Evolutionary conservation across 208 protist species (phyloP).

Genomic region (Vickermania ingenoplastis): DNA sequence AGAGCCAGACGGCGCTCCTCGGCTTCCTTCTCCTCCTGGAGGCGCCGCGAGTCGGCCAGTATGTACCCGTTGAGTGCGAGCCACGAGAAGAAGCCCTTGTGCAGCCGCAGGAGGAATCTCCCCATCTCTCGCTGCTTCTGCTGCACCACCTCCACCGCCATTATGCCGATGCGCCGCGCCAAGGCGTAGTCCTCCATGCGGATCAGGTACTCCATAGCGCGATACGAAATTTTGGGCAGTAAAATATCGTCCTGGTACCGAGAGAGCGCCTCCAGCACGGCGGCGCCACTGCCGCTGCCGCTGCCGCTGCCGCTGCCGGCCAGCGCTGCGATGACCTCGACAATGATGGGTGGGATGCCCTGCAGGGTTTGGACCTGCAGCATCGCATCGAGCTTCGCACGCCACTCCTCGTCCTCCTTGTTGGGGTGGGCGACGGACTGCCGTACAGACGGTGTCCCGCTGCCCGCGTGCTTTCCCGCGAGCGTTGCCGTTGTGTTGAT

Average conservation of each 20-base stretch:
- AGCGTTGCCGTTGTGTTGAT: background rate
- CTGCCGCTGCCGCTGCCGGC: background rate
- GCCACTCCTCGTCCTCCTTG: background rate
- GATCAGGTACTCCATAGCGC: slow-evolving; percentile 38
- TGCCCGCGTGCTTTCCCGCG: background rate
- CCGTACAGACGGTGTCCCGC: background rate
- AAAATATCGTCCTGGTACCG: slow-evolving; percentile 29
- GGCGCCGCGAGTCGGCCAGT: slow-evolving; percentile 1
- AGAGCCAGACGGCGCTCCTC: background rate
- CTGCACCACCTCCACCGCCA: slow-evolving; percentile 10
- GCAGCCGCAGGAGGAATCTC: slow-evolving; percentile 2
- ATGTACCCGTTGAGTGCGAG: slow-evolving; percentile 16
- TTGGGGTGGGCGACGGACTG: background rate
- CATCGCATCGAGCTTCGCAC: background rate
- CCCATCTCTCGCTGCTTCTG: slow-evolving; percentile 7
- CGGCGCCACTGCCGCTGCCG: background rate
- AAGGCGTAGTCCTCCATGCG: slow-evolving; percentile 17
- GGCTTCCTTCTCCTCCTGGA: background rate
- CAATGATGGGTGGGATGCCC: slow-evolving; percentile 29
- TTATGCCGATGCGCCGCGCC: slow-evolving; percentile 10
- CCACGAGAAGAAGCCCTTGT: slow-evolving; percentile 12
- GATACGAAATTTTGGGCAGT: slow-evolving; percentile 33
- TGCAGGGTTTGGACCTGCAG: slow-evolving; percentile 5
- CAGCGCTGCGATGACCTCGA: slow-evolving; percentile 20
- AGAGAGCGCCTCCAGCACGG: slow-evolving; percentile 25